Base-by-base conservation (phyloP, 2,329 filamentous ascomycete species). In the Aspergillus fijiensis region DNA sequence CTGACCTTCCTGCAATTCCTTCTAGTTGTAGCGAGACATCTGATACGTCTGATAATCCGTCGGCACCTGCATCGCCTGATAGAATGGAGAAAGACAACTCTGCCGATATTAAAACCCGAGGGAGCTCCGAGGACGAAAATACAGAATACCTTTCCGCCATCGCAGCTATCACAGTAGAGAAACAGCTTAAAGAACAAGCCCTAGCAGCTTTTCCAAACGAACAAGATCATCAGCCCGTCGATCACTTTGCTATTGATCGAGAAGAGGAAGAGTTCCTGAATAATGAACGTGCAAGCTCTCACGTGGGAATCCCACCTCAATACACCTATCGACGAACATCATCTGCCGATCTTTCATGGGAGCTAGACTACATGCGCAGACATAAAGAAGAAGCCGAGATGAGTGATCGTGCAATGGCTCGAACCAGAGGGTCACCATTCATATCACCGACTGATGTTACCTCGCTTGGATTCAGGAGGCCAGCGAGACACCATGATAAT, bases 331-430 rank as follows among this genome's bases (percentile, higher is more conserved):
- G 78, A 54, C 73, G 80, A 35, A 75, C 78, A 49, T 81, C 80
- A 2, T 76, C 76, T 23, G 72, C 72, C 23, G 79, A 81, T 63
- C 63, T 85, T 4, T 79, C 85, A 59, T 94, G 90, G 87, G 91
- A 92, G 71, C 82, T 95, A 70, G 85, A 88, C 68, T 88, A 92
- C 67, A 90, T 95, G 89, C 89, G 91, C 67, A 84, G 88, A 67
- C 89, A 94, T 74, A 89, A 87, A 55, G 86, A 91, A 66, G 81
- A 87, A 67, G 74, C 87, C 52, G 82, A 87, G 66, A 81, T 75
- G 72, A 68, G 72, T 66, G 66, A 73, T 59, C 67, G 72, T 51
- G 67, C 73, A 58, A 71, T 76, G 72, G 58, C 70, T 65, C 61
- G 56, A 61, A 59, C 71, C 59, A 62, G 73, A 64, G 68, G 68